phyloP scores from a whole-genome alignment of 225 moss, liverwort and hornwort genomes.

The Asterella californica region DNA sequence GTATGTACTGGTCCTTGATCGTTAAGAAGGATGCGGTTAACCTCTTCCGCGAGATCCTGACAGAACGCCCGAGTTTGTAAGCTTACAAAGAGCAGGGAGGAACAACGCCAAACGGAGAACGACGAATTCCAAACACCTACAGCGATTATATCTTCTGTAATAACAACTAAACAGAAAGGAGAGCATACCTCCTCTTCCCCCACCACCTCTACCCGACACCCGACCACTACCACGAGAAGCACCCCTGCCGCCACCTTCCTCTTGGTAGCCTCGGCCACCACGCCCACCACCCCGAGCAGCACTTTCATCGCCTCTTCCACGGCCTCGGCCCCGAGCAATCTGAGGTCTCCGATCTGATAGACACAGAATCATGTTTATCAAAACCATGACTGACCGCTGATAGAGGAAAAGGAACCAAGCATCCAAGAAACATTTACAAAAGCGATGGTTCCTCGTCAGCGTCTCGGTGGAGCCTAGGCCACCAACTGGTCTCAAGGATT shows the following conservation, averaged over 20 bases:
- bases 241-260: conserved; percentile 49
- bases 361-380: neutral
- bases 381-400: neutral
- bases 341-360: conserved; percentile 66
- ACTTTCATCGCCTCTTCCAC: conserved; percentile 75
- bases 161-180: neutral
- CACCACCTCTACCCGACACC: conserved; percentile 62
- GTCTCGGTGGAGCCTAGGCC: conserved; percentile 12
- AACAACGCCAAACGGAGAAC: too few relatives aligned
- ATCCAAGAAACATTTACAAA: neutral
- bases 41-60: conserved; percentile 40
- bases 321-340: conserved; percentile 63
- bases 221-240: conserved; percentile 54
- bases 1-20: neutral
- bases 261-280: conserved; percentile 65
- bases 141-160: too few relatives aligned
- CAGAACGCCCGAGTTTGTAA: conserved; percentile 5
- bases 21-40: neutral
- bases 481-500: too few relatives aligned
- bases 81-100: neutral
- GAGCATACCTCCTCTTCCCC: conserved; percentile 70
- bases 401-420: neutral
- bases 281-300: conserved; percentile 54
- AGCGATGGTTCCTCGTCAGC: neutral
- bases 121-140: neutral